phyloP scores from a whole-genome alignment of 2,329 filamentous ascomycete species.

The Exophiala bonariae region DNA sequence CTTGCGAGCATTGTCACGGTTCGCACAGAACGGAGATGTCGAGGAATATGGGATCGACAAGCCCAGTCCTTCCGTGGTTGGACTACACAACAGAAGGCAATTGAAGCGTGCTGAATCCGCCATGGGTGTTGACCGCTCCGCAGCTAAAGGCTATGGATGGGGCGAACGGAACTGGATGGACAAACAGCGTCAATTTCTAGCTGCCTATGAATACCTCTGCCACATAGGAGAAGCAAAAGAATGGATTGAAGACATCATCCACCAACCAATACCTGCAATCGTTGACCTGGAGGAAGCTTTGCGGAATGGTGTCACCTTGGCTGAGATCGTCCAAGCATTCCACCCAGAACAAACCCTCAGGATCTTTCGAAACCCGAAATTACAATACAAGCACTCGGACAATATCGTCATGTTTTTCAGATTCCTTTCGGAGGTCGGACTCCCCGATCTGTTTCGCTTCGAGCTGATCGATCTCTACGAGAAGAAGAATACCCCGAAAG shows the following conservation, averaged over 20 bases:
- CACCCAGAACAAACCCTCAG: constrained; percentile 73
- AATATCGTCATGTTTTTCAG: constrained; percentile 97
- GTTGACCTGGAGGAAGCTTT: constrained; percentile 91
- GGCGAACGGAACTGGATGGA: constrained; percentile 96
- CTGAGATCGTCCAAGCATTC: constrained; percentile 88
- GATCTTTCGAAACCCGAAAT: constrained; percentile 80
- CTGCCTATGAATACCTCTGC: constrained; percentile 97
- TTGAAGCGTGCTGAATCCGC: constrained; percentile 69
- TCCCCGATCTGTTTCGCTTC: constrained; percentile 95
- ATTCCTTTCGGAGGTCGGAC: constrained; percentile 84
- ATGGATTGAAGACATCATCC: constrained; percentile 93
- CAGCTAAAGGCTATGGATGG: constrained; percentile 65
- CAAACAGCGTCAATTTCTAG: constrained; percentile 91
- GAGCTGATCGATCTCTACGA: constrained; percentile 97
- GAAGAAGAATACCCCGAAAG: constrained; percentile 99
- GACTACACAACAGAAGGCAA: constrained; percentile 78
- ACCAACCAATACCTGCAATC: constrained; percentile 83
- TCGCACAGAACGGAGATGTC: constrained; percentile 71
- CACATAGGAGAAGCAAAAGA: constrained; percentile 99
- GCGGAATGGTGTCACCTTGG: constrained; percentile 88
- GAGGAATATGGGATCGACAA: constrained; percentile 80
- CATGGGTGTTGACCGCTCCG: constrained; percentile 48
- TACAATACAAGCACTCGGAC: constrained; percentile 95
- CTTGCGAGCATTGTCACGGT: constrained; percentile 79
- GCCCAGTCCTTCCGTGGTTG: constrained; percentile 80